phyloP scores from a whole-genome alignment of 345 rosid genomes.

The Raphanus raphanistrum region DNA sequence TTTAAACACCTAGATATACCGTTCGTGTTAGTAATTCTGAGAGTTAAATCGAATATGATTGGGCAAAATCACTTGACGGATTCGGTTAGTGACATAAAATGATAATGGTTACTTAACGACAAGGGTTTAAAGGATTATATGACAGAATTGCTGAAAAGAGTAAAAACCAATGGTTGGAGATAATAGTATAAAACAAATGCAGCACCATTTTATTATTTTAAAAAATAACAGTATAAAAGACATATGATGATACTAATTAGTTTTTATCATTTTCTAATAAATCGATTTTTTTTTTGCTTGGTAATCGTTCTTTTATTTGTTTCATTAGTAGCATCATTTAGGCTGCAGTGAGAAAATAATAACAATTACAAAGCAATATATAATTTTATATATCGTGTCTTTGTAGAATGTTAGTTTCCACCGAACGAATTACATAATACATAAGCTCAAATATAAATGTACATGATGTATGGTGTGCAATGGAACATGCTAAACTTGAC shows the following conservation, averaged over 20 bases:
- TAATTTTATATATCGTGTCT: neutral
- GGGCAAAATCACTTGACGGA: neutral
- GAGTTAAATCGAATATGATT: neutral
- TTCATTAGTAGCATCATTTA: neutral
- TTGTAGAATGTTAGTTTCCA: neutral
- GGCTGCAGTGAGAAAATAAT: neutral
- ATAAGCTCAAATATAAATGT: neutral
- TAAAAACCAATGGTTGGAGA: neutral
- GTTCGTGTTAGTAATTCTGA: neutral
- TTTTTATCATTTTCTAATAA: neutral
- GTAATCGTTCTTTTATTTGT: neutral
- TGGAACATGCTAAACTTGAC: slow-evolving; percentile 22
- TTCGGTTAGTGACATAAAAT: neutral
- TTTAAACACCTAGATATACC: too few species aligned
- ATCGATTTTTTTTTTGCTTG: neutral
- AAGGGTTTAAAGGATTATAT: neutral
- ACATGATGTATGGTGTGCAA: slow-evolving; percentile 4
- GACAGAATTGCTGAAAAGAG: neutral
- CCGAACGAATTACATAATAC: neutral
- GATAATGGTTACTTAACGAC: neutral
- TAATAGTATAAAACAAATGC: neutral
- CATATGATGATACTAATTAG: neutral
- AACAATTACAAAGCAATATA: neutral
- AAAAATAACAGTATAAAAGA: too few species aligned
- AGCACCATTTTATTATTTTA: too few species aligned